Base-by-base conservation (phyloP, 1,284 basidiomycete genomes). In the Hortiboletus rubellus region DNA sequence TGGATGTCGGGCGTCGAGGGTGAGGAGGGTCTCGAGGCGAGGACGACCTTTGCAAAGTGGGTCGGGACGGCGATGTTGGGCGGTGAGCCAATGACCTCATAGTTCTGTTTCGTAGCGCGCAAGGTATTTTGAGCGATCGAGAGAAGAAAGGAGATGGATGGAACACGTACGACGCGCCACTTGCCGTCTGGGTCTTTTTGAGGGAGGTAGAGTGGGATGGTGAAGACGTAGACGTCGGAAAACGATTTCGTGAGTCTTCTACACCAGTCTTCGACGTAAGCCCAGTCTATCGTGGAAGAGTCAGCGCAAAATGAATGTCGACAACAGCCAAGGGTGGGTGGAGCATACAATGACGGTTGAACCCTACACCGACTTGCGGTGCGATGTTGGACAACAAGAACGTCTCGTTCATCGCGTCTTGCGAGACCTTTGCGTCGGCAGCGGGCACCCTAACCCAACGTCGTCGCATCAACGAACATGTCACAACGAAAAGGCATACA, bases 381-480 rank as follows among this genome's bases (percentile, higher is more conserved):
- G 97, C 96, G 55, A 99, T 98, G 71, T 99, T 99, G 5, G 92
- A 89, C 49, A 99, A 77, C 43, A 92, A 77, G 75, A 99, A 99
- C 0, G 97, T 99, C 76, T 99, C 94, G 72, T 98, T 76, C 96
- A 99, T 98, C 5, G 96, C 97, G 57, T 85, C 80, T 81, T 98
- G 74, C 27, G 89, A 92, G n/a, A 78, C 75, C 72, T 97, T 98
- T 9, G 95, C 96, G 73, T 99, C 97, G 36, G 96, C 96, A n/a
- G 96, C 96, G 38, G 96, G 95, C 0, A 94, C 93, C 92, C 92
- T 93, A 10, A 22, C 18, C 50, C 55, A 3, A 41, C 18, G 30
- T 37, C 18, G 22, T 55, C 46, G 10, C 14, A 11, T 15, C 5
- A 36, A 33, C 7, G 36, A 33, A 38, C 42, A 33, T 42, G 40